Base-by-base conservation (phyloP, 148 eudicot species). In the Silene conica region DNA sequence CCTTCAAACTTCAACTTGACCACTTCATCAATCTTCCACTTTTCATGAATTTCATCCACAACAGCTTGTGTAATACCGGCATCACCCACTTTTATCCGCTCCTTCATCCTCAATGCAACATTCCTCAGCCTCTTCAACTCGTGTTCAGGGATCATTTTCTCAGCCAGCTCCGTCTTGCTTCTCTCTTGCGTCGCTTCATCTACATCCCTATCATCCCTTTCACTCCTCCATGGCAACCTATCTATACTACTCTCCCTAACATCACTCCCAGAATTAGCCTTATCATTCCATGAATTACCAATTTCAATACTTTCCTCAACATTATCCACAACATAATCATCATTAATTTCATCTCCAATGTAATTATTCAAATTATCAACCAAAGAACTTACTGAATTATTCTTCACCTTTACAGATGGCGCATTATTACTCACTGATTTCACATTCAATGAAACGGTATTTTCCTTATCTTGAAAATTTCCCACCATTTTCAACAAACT, bases 1-100 rank as follows among this genome's bases (percentile, higher is more conserved):
- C 96, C 96, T 83, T 90, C 91, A 66, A 95, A 95, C 63, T 87
- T 95, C 73, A 95, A 80, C 43, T 95, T 95, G 21, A 92, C 96
- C 66, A 95, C 86, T 82, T 92, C 99, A 82, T 92, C 92, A 67
- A 73, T 73, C 82, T 84, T 83, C 99, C 99, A 95, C 70, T 82
- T 92, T 54, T 86, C 89, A 72, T 87, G 90, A 64, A 95, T 90
- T 3, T 82, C 63, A 46, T 89, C 91, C 67, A 92, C 96, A 78
- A 95, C 74, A 20, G 82, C 89, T 78, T 90, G 87, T 19, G 92
- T 90, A 73, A 95, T 80, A 74, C 97, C 94, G 8, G 90, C 97
- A 34, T 83, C 79, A 9, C 97, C 94, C 26, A 95, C 96, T 70
- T 88, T 90, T 1, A 85, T 77, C 82, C 97, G 87, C 82, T 95